Evolutionary conservation across 768 basidiomycete species (phyloP).

Genomic region (Mrakia blollopis): DNA sequence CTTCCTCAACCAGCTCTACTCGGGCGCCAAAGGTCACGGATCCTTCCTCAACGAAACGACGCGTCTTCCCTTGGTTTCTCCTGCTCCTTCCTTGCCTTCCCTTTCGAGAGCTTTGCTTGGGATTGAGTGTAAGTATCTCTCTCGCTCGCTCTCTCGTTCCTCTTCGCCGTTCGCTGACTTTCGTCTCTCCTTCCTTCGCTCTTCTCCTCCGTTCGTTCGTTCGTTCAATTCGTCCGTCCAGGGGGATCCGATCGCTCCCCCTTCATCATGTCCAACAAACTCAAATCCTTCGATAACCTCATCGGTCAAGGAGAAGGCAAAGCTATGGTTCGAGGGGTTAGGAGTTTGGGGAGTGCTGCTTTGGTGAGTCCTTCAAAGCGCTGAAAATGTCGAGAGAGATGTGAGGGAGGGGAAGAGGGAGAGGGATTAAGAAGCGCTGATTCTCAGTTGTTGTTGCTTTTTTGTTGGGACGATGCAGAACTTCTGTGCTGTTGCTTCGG

Average conservation of each 20-base stretch:
- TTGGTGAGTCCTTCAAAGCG: too few species aligned
- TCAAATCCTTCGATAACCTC: slow-evolving; percentile 64
- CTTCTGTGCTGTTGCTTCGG: slow-evolving; percentile 78
- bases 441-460: background rate
- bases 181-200: background rate
- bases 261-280: slow-evolving; percentile 56
- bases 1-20: slow-evolving; percentile 54
- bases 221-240: slow-evolving; percentile 5
- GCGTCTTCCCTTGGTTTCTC: slow-evolving; percentile 60
- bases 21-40: slow-evolving; percentile 71
- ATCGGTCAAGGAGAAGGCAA: slow-evolving; percentile 61
- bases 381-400: too few species aligned
- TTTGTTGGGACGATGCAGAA: slow-evolving; percentile 49
- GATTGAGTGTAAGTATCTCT: slow-evolving; percentile 57
- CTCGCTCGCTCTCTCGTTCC: slow-evolving; percentile 32
- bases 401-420: too few species aligned
- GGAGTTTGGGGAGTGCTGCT: slow-evolving; percentile 74
- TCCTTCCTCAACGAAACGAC: slow-evolving; percentile 61
- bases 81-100: slow-evolving; percentile 57
- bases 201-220: background rate
- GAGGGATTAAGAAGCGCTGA: slow-evolving; percentile 19
- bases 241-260: slow-evolving; percentile 58
- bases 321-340: slow-evolving; percentile 65
- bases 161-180: slow-evolving; percentile 21
- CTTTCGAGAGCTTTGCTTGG: slow-evolving; percentile 69